Evolutionary conservation across 257 asterid genomes (phyloP).

Genomic region (Solanum tacnaense): DNA sequence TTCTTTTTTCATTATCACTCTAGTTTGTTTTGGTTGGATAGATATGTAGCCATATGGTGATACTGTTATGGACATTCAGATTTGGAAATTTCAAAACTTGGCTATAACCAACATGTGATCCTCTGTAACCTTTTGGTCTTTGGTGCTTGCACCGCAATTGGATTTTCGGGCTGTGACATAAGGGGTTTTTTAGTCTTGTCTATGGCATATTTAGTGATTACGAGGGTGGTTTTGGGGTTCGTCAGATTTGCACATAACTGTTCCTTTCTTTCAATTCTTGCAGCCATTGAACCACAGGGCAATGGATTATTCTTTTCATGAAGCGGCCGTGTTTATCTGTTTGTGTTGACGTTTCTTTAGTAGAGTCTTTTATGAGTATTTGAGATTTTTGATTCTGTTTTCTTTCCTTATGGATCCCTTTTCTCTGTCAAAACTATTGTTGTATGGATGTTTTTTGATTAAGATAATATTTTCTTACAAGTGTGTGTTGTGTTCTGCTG

Average conservation of each 20-base stretch:
- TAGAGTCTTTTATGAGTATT: background rate
- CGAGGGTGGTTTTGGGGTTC: background rate
- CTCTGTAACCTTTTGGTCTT: background rate
- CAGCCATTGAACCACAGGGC: background rate
- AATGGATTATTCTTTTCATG: background rate
- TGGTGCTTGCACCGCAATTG: background rate
- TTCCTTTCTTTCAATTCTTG: too few species aligned
- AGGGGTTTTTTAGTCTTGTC: background rate
- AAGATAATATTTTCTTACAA: background rate
- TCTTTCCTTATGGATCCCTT: background rate
- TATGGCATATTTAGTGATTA: background rate
- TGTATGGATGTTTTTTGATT: background rate
- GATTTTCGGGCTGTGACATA: background rate
- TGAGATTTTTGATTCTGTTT: too few species aligned
- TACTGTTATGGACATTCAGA: background rate
- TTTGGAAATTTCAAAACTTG: background rate
- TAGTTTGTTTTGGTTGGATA: background rate
- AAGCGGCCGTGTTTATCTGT: background rate
- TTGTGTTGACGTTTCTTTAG: background rate
- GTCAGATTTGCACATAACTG: background rate
- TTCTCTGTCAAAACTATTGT: background rate
- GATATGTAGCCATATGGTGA: background rate
- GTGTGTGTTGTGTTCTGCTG: background rate
- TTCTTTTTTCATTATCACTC: too few species aligned
- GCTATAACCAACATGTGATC: background rate